Evolutionary conservation across 345 rosid species (phyloP), one percentile per base, ranked within the genome.

Genomic region (Camelina laxa): DNA sequence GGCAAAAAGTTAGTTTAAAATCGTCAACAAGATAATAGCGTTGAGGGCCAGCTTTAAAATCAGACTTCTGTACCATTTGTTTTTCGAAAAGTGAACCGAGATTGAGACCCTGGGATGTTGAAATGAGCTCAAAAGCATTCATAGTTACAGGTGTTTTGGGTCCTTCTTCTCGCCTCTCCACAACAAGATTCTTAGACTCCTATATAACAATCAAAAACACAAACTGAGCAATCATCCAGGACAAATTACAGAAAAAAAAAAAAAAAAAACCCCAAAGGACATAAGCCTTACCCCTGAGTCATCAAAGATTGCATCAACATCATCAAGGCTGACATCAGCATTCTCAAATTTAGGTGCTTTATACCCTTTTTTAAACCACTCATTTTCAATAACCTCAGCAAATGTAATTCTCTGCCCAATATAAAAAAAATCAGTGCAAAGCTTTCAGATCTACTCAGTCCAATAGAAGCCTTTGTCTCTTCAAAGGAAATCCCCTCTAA

Each of bases 81-180:
- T 96, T 96, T 84, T 96, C 98, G 67, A 96, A 96, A 60, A 96
- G 92, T 55, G 85, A 76, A 73, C 97, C 75, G 41, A 96, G 98
- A 85, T 96, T 96, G 78, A 96, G 98, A 76, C 99, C 96, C 80
- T 87, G 99, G 22, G 98, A 96, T 15, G 91, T 89, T 38, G 98
- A 88, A 74, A 96, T 96, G 69, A 96, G 96, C 84, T 96, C 98
- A 81, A 96, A 96, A 9, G 99, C 98, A 81, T 96, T 96, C 99
- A 96, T 87, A 24, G 96, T 84, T 57, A 85, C 81, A 73, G 99
- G 99, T 48, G 85, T 86, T 36, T 67, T 81, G 30, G 80, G 83
- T 58, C 90, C 89, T 79, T 82, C 90, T 79, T 80, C 91, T 65
- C 90, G 88, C 78, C 89, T 85, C 85, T 96, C 99, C 83, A 92